These are phyloP conservation scores for Colletotrichum orbiculare DNA, from an alignment of 2,329 filamentous ascomycete species.

Conservation along the genomic window DNA sequence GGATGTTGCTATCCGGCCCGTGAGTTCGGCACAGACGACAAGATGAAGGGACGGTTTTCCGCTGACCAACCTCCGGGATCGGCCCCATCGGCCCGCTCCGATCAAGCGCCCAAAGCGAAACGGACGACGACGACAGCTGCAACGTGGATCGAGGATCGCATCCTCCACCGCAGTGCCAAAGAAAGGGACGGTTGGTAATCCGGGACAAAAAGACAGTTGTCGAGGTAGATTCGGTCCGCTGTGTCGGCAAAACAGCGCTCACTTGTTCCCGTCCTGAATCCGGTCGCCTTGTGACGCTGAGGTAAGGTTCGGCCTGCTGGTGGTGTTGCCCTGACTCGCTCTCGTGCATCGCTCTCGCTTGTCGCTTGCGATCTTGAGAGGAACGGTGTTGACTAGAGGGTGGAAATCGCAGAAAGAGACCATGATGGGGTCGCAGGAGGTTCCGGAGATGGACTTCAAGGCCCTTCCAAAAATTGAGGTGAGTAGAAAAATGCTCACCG, in stretches of 20 bases:
- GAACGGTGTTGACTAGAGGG: no score
- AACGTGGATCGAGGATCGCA: neutral
- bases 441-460: slow-evolving; percentile 53
- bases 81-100: slow-evolving; percentile 25
- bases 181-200: no score
- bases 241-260: no score
- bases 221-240: no score
- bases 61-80: slow-evolving; percentile 23
- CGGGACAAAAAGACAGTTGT: no score
- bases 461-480: slow-evolving; percentile 69
- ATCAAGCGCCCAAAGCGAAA: slow-evolving; percentile 1
- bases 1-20: neutral
- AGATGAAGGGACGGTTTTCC: neutral
- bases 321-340: no score
- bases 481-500: neutral
- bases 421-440: neutral
- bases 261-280: no score
- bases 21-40: neutral
- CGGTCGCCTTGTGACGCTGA: no score
- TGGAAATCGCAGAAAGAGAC: neutral
- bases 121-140: neutral
- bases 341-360: no score
- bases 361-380: no score
- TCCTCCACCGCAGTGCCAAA: neutral
- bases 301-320: no score